Evolutionary conservation across 805 yeast species (phyloP).

Genomic region (Candida germanica): DNA sequence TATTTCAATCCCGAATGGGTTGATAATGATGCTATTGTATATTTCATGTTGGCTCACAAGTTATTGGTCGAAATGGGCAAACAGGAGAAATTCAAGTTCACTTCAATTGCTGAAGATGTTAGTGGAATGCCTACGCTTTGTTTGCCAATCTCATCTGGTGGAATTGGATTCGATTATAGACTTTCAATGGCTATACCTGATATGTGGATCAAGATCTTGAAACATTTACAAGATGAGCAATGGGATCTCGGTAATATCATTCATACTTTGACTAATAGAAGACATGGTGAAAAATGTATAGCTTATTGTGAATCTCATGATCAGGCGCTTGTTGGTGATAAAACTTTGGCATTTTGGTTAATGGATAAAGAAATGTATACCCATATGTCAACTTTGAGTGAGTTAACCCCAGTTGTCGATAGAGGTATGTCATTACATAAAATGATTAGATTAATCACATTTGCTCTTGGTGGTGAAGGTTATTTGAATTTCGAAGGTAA

Average conservation of each 20-base stretch:
- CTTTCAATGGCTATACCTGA: conserved; percentile 97
- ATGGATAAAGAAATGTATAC: conserved; percentile 99
- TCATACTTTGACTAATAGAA: conserved; percentile 79
- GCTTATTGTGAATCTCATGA: conserved; percentile 95
- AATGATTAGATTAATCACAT: conserved; percentile 82
- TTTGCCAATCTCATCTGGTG: conserved; percentile 68
- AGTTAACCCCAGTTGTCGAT: conserved; percentile 73
- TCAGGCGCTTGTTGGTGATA: conserved; percentile 97
- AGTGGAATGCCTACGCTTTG: conserved; percentile 97
- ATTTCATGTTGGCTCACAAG: conserved; percentile 87
- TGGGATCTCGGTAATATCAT: conserved; percentile 87
- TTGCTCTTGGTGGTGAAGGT: conserved; percentile 94
- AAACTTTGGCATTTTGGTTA: conserved; percentile 94
- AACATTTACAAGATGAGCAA: conserved; percentile 79
- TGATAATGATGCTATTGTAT: conserved; percentile 82
- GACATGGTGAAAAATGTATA: conserved; percentile 85
- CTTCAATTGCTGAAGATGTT: conserved; percentile 93
- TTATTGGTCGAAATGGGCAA: conserved; percentile 54
- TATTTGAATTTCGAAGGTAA: conserved; percentile 95
- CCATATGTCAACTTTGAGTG: conserved; percentile 77
- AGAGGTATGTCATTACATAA: conserved; percentile 91
- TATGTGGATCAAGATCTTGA: conserved; percentile 95
- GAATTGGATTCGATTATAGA: conserved; percentile 91
- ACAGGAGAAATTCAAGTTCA: conserved; percentile 42
- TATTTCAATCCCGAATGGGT: conserved; percentile 76